Evolutionary conservation across 495 filamentous ascomycete species (phyloP).

Genomic region (Podospora didyma): DNA sequence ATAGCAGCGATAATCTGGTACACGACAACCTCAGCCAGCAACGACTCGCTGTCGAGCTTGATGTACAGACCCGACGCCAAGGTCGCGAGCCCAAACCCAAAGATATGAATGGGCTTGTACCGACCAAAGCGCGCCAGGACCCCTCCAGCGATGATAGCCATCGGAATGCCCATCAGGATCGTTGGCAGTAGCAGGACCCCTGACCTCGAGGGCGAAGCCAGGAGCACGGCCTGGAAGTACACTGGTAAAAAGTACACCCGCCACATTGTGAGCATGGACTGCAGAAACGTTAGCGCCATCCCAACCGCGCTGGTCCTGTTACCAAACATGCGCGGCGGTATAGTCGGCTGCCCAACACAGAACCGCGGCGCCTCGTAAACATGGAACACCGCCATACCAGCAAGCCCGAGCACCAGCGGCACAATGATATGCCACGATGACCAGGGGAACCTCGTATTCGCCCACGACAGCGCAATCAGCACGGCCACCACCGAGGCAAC

Average conservation of each 20-base stretch:
- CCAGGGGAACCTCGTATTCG: constrained; percentile 21
- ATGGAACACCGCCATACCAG: constrained; percentile 20
- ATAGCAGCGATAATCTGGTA: background rate
- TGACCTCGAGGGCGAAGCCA: constrained; percentile 12
- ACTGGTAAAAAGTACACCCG: constrained; percentile 46
- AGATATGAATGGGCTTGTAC: constrained; percentile 40
- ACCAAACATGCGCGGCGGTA: constrained; percentile 26
- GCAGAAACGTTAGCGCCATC: constrained; percentile 21
- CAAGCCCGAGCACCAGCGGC: constrained; percentile 21
- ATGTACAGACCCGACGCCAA: constrained; percentile 24
- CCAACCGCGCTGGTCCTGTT: constrained; percentile 22
- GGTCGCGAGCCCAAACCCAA: constrained; percentile 24
- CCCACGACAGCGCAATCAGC: constrained; percentile 20
- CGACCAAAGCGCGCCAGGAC: constrained; percentile 37
- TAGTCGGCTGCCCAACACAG: constrained; percentile 16
- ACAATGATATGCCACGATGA: constrained; percentile 26
- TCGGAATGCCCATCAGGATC: constrained; percentile 27
- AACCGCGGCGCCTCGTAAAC: constrained; percentile 8
- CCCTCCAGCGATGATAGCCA: constrained; percentile 25
- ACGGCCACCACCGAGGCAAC: constrained; percentile 24
- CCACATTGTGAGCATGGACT: constrained; percentile 16
- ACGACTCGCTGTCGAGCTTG: constrained; percentile 39
- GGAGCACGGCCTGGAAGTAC: constrained; percentile 44
- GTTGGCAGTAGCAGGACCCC: constrained; percentile 41
- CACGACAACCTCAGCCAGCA: constrained; percentile 15